A percentile compares a stretch with the other conserved stretches of the same genome.
Conservation (phyloP, 345 rosid genomes). For the Clausena lansium region DNA sequence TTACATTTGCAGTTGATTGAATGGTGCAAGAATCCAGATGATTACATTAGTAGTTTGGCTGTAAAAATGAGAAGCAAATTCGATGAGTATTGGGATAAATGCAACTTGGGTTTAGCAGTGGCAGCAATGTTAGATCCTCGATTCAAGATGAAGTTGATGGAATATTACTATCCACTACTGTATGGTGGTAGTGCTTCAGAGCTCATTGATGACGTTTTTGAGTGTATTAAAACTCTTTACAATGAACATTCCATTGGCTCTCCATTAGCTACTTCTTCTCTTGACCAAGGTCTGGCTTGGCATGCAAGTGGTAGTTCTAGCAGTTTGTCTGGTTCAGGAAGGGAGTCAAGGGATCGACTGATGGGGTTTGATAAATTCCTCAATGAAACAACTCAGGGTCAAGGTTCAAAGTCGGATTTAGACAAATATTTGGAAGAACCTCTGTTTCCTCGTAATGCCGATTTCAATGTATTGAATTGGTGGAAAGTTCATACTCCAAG, state of each 20-base stretch:
- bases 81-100: conserved; percentile 72
- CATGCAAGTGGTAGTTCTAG: conserved; percentile 32
- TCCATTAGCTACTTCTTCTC: conserved; percentile 52
- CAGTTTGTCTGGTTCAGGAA: conserved; percentile 22
- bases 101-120: conserved; percentile 62
- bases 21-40: conserved; percentile 72
- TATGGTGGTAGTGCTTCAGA: conserved; percentile 52
- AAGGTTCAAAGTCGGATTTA: conserved; percentile 57
- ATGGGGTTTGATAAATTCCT: conserved; percentile 67
- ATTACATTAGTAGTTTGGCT: conserved; percentile 49
- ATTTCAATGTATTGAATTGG: conserved; percentile 71
- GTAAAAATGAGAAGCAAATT: conserved; percentile 60
- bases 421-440: conserved; percentile 86
- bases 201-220: conserved; percentile 52
- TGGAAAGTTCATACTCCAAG: conserved; percentile 81
- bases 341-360: conserved; percentile 49
- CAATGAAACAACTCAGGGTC: conserved; percentile 47
- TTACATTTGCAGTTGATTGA: conserved; percentile 60
- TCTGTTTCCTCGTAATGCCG: conserved; percentile 67
- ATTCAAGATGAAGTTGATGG: conserved; percentile 77
- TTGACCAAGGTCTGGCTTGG: conserved; percentile 55
- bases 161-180: conserved; percentile 67
- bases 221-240: conserved; percentile 58
- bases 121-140: conserved; percentile 82
- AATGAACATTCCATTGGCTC: conserved; percentile 68